Percentiles rank a stretch among this genome's conserved stretches.
phyloP scores from a whole-genome alignment of 257 asterid genomes.

The Solanum pimpinellifolium region DNA sequence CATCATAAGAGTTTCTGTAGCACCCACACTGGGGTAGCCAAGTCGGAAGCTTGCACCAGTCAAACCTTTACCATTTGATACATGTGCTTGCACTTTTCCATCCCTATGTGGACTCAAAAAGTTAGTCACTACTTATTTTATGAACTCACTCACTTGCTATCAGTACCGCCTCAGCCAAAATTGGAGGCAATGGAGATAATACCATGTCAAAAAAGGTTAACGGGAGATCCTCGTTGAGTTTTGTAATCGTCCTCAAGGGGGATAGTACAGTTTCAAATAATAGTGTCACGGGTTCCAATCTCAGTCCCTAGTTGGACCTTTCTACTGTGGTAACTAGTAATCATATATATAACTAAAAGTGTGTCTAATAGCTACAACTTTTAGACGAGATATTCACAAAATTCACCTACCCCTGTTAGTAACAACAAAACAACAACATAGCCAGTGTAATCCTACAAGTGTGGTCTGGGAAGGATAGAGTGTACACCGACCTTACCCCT shows the following conservation, averaged over 20 bases:
- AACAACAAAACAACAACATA: not conserved
- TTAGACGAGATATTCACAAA: not conserved
- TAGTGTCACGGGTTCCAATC: not conserved
- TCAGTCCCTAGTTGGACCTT: not conserved
- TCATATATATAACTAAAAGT: not conserved
- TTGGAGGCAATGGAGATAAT: not conserved
- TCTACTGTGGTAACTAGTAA: not conserved
- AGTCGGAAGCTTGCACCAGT: conserved; percentile 29
- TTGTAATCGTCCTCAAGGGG: not conserved
- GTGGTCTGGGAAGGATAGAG: not conserved
- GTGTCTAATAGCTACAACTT: not conserved
- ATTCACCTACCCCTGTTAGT: not conserved
- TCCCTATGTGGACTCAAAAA: conserved; percentile 11
- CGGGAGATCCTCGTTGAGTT: not conserved
- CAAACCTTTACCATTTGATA: conserved; percentile 24
- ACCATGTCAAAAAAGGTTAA: not conserved
- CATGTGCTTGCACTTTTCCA: conserved; percentile 19
- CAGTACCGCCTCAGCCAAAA: not conserved
- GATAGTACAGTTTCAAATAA: not conserved
- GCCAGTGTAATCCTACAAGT: not conserved
- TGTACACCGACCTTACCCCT: not conserved
- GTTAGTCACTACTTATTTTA: not conserved
- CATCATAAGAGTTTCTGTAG: conserved; percentile 45
- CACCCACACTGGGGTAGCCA: conserved; percentile 40
- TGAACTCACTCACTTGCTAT: not conserved